Percentiles rank a stretch among this genome's conserved stretches.
Conservation (phyloP, 495 filamentous ascomycete species). For the Daldinia concentrica region DNA sequence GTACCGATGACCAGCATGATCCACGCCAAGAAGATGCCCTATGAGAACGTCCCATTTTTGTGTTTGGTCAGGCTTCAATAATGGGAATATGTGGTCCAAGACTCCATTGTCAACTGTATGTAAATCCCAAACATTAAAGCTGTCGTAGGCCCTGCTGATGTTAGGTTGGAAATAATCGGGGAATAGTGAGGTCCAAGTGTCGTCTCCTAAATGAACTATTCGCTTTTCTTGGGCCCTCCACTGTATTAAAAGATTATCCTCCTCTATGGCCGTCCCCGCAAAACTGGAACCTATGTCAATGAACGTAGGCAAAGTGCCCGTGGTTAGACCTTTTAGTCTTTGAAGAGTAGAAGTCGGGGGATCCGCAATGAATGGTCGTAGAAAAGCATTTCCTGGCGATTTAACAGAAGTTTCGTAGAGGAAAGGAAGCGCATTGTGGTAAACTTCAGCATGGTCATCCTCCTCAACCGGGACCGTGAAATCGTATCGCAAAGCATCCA, state of each 20-base stretch:
- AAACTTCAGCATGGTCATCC: constrained; percentile 66
- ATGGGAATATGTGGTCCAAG: constrained; percentile 87
- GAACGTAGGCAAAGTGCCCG: constrained; percentile 94
- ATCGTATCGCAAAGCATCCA: constrained; percentile 95
- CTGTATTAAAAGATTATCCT: constrained; percentile 93
- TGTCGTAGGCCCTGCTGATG: constrained; percentile 88
- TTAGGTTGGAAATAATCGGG: constrained; percentile 89
- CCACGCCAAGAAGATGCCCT: constrained; percentile 93
- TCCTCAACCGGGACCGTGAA: constrained; percentile 86
- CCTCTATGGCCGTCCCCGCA: constrained; percentile 94
- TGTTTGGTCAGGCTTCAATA: constrained; percentile 70
- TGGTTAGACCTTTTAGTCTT: constrained; percentile 91
- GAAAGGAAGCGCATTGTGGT: constrained; percentile 87
- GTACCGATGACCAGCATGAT: constrained; percentile 96
- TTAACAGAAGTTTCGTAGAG: constrained; percentile 81
- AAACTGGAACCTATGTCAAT: constrained; percentile 94
- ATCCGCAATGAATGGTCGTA: constrained; percentile 96
- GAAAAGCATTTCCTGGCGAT: constrained; percentile 80
- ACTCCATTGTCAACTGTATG: constrained; percentile 98
- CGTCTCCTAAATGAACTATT: constrained; percentile 92
- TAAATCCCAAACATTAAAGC: constrained; percentile 97
- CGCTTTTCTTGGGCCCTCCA: constrained; percentile 80
- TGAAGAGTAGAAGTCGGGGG: constrained; percentile 94
- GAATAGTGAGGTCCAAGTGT: constrained; percentile 94
- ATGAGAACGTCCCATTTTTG: constrained; percentile 90